A percentile compares a stretch with the other conserved stretches of the same genome.
These are phyloP conservation scores for Guadua angustifolia DNA, from an alignment of 176 grass and related monocot genomes.

Conservation along the genomic window DNA sequence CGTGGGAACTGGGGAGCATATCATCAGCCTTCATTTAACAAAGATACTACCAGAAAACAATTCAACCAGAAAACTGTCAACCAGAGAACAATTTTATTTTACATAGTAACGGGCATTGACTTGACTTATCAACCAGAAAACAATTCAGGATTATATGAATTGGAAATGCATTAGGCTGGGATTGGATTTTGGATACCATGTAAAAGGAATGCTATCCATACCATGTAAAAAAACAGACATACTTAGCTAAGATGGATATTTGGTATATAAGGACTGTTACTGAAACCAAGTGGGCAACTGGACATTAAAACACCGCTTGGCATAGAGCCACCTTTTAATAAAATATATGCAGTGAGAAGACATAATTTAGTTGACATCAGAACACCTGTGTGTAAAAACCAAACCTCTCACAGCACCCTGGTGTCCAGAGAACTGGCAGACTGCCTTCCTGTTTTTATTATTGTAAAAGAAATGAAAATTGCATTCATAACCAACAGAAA, in stretches of 20 bases:
- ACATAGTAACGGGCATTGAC: no score
- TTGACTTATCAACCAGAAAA: no score
- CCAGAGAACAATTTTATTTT: no score
- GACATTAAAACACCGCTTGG: neutral
- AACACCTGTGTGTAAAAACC: constrained; percentile 15
- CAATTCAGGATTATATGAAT: no score
- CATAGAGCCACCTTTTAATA: neutral
- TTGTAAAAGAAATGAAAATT: constrained; percentile 35
- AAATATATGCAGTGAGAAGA: neutral
- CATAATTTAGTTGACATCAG: constrained; percentile 10
- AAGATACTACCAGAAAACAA: no score
- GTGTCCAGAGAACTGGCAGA: constrained; percentile 88
- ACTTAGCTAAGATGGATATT: neutral
- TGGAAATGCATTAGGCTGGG: no score
- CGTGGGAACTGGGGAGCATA: no score
- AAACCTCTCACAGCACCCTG: constrained; percentile 82
- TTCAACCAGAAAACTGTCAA: no score
- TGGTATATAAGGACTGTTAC: neutral
- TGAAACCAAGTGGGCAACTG: neutral
- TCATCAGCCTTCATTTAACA: no score
- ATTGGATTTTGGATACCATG: no score
- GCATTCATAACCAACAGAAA: neutral
- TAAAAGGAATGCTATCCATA: no score
- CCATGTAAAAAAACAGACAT: no score
- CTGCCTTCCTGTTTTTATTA: constrained; percentile 73